These are phyloP conservation scores for Breviolum minutum DNA, from an alignment of 73 alveolate genomes.

Conservation along the genomic window DNA sequence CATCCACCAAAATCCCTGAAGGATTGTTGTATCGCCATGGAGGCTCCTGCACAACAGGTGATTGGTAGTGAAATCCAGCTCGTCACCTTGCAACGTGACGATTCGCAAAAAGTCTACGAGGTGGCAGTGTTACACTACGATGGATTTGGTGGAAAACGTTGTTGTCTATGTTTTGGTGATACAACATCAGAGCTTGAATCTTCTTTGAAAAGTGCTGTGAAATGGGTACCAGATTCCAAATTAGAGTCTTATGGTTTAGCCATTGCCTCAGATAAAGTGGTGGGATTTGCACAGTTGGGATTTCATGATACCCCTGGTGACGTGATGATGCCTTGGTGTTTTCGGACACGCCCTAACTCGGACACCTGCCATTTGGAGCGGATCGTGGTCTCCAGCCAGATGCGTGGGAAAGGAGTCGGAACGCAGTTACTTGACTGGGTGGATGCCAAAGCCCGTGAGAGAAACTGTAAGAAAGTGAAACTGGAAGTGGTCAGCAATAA, in stretches of 20 bases:
- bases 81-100: background rate
- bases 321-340: background rate
- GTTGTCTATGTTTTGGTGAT: constrained; percentile 10
- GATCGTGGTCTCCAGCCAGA: constrained; percentile 1
- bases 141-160: constrained; percentile 51
- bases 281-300: constrained; percentile 56
- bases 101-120: background rate
- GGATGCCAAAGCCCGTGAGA: constrained; percentile 39
- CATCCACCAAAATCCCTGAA: background rate
- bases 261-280: background rate
- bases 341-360: background rate
- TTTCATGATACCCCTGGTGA: constrained; percentile 51
- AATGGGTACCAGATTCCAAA: constrained; percentile 9
- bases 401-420: constrained; percentile 56
- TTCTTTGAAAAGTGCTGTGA: background rate
- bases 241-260: background rate
- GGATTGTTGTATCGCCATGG: background rate
- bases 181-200: background rate
- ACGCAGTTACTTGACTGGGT: constrained; percentile 10
- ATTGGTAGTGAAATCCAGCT: background rate
- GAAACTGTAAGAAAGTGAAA: background rate
- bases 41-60: background rate
- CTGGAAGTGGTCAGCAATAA: constrained; percentile 40
- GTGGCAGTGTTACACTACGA: background rate
- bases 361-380: constrained; percentile 48